Conservation (phyloP, 805 yeast genomes). For the Lachancea sp. region DNA sequence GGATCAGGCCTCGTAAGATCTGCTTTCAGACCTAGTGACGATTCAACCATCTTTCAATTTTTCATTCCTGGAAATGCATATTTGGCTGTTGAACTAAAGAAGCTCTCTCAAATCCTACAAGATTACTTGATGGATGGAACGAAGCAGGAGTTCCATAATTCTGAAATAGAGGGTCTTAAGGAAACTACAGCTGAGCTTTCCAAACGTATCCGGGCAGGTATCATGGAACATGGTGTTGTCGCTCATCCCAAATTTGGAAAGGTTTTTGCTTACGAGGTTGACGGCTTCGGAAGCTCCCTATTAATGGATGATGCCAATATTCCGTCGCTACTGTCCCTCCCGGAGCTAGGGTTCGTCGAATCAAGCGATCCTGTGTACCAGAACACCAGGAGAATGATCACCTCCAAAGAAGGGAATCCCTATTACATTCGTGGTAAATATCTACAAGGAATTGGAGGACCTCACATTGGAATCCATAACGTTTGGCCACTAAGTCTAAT, state of each 20-base stretch:
- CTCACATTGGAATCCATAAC: constrained; percentile 71
- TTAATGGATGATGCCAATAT: constrained; percentile 90
- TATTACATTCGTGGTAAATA: constrained; percentile 57
- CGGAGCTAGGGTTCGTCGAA: constrained; percentile 63
- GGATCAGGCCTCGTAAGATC: constrained; percentile 70
- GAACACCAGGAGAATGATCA: constrained; percentile 72
- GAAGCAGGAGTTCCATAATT: constrained; percentile 14
- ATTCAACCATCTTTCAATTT: constrained; percentile 71
- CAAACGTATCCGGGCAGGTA: constrained; percentile 43
- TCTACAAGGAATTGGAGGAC: constrained; percentile 84
- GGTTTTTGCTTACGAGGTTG: constrained; percentile 84
- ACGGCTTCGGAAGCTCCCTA: constrained; percentile 69
- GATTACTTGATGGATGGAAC: constrained; percentile 11
- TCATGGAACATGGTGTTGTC: constrained; percentile 57
- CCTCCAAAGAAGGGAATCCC: constrained; percentile 68
- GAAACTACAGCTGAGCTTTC: constrained; percentile 36
- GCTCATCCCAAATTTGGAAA: constrained; percentile 63
- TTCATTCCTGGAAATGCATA: constrained; percentile 86
- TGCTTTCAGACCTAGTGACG: constrained; percentile 86
- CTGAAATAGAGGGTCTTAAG: constrained; percentile 24
- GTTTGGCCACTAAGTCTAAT: constrained; percentile 93
- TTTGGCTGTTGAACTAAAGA: constrained; percentile 54
- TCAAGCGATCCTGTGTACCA: constrained; percentile 54
- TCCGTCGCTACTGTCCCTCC: constrained; percentile 74
- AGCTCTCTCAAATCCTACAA: constrained; percentile 29